phyloP scores from a whole-genome alignment of 129 eudicot species.

The Pittosporum tobira region DNA sequence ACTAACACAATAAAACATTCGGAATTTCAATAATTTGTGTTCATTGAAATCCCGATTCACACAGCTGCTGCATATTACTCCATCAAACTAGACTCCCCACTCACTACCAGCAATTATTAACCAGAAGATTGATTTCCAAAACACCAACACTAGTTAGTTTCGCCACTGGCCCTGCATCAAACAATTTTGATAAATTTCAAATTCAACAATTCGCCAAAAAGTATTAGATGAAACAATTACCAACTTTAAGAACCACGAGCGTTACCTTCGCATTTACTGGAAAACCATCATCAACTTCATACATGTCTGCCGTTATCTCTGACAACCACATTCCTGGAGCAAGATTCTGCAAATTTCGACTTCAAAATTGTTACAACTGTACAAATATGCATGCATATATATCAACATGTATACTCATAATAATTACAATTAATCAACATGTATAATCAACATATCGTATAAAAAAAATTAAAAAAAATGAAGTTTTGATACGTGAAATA shows the following conservation, averaged over 20 bases:
- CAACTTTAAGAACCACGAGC: no score
- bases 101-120: not conserved
- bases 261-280: constrained; percentile 9
- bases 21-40: not conserved
- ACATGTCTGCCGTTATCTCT: constrained; percentile 12
- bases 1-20: not conserved
- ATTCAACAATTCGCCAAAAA: not conserved
- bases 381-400: not conserved
- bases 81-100: not conserved
- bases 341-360: constrained; percentile 7
- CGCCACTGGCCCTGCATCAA: constrained; percentile 1
- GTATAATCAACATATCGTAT: not conserved
- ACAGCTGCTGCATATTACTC: not conserved
- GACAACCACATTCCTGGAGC: constrained; percentile 20
- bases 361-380: not conserved
- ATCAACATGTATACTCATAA: no score
- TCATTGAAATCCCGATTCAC: not conserved
- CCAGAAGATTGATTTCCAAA: not conserved
- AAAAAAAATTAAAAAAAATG: not conserved
- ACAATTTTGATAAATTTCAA: not conserved
- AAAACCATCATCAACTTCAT: constrained; percentile 10
- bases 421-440: no score
- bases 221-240: not conserved
- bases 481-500: no score
- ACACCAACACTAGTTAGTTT: not conserved